A percentile compares a stretch with the other conserved stretches of the same genome.
Conservation (phyloP, 768 basidiomycete species). For the Lactarius hatsudake region DNA sequence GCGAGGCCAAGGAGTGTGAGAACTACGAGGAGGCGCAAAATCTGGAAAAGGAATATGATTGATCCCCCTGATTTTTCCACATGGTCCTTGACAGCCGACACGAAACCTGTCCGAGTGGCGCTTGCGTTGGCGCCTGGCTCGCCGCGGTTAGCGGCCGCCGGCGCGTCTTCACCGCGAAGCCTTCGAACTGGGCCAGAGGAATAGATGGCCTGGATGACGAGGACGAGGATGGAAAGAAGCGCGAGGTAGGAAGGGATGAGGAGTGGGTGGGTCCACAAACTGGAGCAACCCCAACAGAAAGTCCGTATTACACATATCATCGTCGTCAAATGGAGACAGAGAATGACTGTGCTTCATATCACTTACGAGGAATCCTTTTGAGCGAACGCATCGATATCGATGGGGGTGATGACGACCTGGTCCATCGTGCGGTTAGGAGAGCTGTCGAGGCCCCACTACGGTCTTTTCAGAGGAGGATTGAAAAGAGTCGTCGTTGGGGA, state of each 20-base stretch:
- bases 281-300: not conserved
- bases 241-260: slow-evolving; percentile 22
- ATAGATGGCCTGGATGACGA: slow-evolving; percentile 3
- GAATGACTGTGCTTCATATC: not conserved
- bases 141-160: not conserved
- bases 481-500: not conserved
- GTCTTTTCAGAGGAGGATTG: not conserved
- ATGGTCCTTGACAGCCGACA: slow-evolving; percentile 33
- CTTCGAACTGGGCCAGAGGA: not conserved
- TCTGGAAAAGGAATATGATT: slow-evolving; percentile 46
- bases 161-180: not conserved
- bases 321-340: not conserved
- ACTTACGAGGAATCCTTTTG: slow-evolving; percentile 10
- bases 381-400: not conserved
- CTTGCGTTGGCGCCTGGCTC: not conserved
- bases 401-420: not conserved
- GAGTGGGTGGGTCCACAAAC: slow-evolving; percentile 21
- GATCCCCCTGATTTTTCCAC: slow-evolving; percentile 45
- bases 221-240: slow-evolving; percentile 12
- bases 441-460: not conserved
- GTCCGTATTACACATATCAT: not conserved
- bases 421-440: slow-evolving; percentile 1
- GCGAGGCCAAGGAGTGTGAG: slow-evolving; percentile 50
- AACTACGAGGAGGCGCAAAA: slow-evolving; percentile 45
- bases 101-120: slow-evolving; percentile 4